phyloP scores from a whole-genome alignment of 176 grass and related monocot species.

The Phragmites australis region DNA sequence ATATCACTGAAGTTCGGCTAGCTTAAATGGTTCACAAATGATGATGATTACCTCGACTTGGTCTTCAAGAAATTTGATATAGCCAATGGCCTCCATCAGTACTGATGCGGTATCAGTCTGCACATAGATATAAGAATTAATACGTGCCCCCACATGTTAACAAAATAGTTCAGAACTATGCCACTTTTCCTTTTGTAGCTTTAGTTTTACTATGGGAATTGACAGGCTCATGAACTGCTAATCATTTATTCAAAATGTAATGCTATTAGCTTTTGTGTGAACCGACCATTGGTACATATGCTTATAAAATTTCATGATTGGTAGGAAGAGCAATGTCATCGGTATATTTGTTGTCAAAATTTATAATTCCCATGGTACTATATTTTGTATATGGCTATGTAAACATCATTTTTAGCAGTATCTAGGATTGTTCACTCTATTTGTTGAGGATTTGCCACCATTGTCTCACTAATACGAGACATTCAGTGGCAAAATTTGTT shows the following conservation, averaged over 20 bases:
- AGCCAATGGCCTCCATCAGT: constrained; percentile 95
- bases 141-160: background rate
- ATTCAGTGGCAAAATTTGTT: background rate
- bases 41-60: constrained; percentile 76
- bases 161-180: background rate
- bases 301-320: background rate
- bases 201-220: no score
- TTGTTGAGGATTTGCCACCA: background rate
- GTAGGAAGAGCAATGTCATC: background rate
- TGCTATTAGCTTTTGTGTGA: background rate
- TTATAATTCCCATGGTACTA: no score
- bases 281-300: background rate
- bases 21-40: background rate
- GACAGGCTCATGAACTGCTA: background rate
- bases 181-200: background rate
- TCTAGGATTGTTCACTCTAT: background rate
- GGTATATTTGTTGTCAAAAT: background rate
- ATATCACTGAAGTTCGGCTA: background rate
- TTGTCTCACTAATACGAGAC: background rate
- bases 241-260: background rate
- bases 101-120: constrained; percentile 98
- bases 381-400: background rate
- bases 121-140: background rate
- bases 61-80: constrained; percentile 94
- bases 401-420: background rate